Evolutionary conservation across 352 stramenopile genomes (phyloP).

Genomic region (Pythium utonaiense): DNA sequence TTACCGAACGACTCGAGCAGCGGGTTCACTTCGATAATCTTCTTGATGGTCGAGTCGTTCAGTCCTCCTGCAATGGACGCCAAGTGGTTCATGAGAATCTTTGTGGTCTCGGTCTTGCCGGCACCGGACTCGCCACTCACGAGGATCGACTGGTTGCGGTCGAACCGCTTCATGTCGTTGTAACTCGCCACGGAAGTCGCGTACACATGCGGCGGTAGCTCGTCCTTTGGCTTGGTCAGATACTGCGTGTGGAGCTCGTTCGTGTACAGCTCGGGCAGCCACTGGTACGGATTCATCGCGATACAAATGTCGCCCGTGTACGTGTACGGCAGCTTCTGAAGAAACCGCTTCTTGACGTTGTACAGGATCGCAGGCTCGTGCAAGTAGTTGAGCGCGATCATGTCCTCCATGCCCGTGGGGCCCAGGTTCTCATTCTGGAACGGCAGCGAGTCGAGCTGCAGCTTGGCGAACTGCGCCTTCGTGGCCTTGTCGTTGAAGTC

Average conservation of each 20-base stretch:
- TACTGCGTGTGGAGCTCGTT: conserved; percentile 71
- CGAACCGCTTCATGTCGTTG: conserved; percentile 57
- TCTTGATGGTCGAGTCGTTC: conserved; percentile 75
- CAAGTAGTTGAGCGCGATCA: conserved; percentile 87
- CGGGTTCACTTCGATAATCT: conserved; percentile 81
- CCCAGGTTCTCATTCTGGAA: conserved; percentile 78
- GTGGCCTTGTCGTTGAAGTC: conserved; percentile 74
- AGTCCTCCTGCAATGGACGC: conserved; percentile 60
- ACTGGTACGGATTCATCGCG: conserved; percentile 96
- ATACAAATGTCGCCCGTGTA: conserved; percentile 97
- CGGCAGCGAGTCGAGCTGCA: conserved; percentile 68
- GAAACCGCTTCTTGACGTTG: conserved; percentile 87
- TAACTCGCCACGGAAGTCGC: conserved; percentile 67
- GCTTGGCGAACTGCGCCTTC: conserved; percentile 51
- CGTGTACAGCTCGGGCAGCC: conserved; percentile 83
- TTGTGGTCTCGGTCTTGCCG: conserved; percentile 88
- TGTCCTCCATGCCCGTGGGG: conserved; percentile 69
- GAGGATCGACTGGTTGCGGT: conserved; percentile 80
- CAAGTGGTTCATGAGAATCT: conserved; percentile 89
- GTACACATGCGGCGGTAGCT: conserved; percentile 68
- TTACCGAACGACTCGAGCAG: conserved; percentile 86
- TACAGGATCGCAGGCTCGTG: conserved; percentile 90
- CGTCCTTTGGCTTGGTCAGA: conserved; percentile 50
- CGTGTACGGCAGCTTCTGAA: conserved; percentile 91
- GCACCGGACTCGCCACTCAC: conserved; percentile 85